Conservation (phyloP, 306 rosid genomes). For the Lotus japonicus region DNA sequence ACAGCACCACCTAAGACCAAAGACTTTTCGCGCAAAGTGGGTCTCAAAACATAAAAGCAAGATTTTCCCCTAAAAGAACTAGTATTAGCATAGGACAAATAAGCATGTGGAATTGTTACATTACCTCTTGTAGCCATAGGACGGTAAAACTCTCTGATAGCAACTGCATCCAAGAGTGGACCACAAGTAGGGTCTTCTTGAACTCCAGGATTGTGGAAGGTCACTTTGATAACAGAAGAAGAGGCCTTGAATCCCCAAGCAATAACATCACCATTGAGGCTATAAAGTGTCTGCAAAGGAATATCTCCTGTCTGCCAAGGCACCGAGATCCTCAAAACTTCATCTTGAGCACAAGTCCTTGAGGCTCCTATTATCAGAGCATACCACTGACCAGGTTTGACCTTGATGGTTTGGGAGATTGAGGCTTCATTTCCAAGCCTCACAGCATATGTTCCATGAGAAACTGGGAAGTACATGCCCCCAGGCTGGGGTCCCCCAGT, state of each 20-base stretch:
- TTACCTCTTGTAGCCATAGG: conserved; percentile 59
- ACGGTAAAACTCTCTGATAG: conserved; percentile 63
- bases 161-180: conserved; percentile 88
- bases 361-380: conserved; percentile 84
- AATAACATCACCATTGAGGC: conserved; percentile 74
- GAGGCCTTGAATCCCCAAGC: conserved; percentile 67
- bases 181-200: conserved; percentile 95
- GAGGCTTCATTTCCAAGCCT: conserved; percentile 96
- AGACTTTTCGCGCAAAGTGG: no score
- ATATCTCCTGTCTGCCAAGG: conserved; percentile 68
- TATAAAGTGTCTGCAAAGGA: conserved; percentile 81
- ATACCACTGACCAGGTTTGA: conserved; percentile 52
- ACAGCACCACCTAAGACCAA: no score
- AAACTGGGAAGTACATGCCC: conserved; percentile 73
- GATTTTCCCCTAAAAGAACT: no score
- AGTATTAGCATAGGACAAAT: background rate
- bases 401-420: conserved; percentile 61
- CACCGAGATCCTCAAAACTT: conserved; percentile 69
- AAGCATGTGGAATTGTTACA: background rate
- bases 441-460: conserved; percentile 85
- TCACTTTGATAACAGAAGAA: conserved; percentile 36
- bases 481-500: conserved; percentile 94
- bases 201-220: conserved; percentile 75
- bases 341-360: conserved; percentile 94
- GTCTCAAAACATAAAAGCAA: no score